Percentiles rank a stretch among this genome's conserved stretches.
phyloP scores from a whole-genome alignment of 306 rosid genomes.

The Ormosia emarginata region DNA sequence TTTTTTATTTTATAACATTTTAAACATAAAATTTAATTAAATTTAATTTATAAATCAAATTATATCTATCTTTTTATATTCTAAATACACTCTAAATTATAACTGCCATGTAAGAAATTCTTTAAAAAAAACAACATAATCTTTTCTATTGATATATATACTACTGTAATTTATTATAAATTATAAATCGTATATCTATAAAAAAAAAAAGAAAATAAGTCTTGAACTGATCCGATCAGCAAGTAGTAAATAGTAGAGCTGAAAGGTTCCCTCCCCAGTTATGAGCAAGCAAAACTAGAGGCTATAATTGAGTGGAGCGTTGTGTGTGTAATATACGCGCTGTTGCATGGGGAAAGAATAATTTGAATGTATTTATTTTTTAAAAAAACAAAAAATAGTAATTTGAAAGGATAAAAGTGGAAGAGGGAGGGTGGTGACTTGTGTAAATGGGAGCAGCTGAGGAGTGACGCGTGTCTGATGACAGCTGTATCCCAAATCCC shows the following conservation, averaged over 20 bases:
- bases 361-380: background rate
- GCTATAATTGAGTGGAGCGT: constrained; percentile 22
- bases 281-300: background rate
- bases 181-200: too few species aligned
- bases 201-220: too few species aligned
- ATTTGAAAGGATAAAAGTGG: background rate
- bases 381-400: background rate
- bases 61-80: too few species aligned
- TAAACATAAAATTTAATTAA: too few species aligned
- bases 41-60: too few species aligned
- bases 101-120: background rate
- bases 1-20: too few species aligned
- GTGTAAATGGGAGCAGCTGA: constrained; percentile 35
- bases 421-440: constrained; percentile 18
- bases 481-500: constrained; percentile 94
- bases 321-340: constrained; percentile 37
- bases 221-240: background rate
- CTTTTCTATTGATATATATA: too few species aligned
- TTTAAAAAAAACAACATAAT: too few species aligned
- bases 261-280: background rate
- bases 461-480: constrained; percentile 74
- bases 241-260: background rate
- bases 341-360: background rate
- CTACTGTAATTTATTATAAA: too few species aligned
- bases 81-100: too few species aligned